phyloP scores from a whole-genome alignment of 1,139 yeast genomes.

The Blastobotrys buckinghamii region DNA sequence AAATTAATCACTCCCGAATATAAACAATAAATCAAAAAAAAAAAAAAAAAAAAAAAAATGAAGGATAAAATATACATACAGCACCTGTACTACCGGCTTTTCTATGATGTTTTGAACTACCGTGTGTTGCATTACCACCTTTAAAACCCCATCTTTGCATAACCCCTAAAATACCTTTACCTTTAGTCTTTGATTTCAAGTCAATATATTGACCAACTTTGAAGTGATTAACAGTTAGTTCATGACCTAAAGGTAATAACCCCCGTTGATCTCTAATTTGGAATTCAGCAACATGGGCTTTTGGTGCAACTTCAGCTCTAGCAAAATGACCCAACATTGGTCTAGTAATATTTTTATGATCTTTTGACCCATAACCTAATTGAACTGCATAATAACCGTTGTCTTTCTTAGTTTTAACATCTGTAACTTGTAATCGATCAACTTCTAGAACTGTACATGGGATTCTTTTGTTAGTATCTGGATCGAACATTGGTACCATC shows the following conservation, averaged over 20 bases:
- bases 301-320: constrained; percentile 80
- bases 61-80: not conserved
- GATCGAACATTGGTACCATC: constrained; percentile 76
- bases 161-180: constrained; percentile 98
- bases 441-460: constrained; percentile 74
- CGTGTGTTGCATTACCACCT: constrained; percentile 92
- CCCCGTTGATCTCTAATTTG: constrained; percentile 63
- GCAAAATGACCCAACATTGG: constrained; percentile 74
- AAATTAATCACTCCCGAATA: too few relatives aligned
- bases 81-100: constrained; percentile 96
- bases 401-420: constrained; percentile 57
- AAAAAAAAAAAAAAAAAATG: too few relatives aligned
- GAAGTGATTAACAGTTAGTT: constrained; percentile 77
- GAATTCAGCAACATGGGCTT: constrained; percentile 68
- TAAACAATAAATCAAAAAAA: too few relatives aligned
- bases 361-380: constrained; percentile 76
- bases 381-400: constrained; percentile 85
- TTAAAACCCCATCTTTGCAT: constrained; percentile 93
- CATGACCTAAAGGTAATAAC: constrained; percentile 70
- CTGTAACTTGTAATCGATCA: constrained; percentile 80
- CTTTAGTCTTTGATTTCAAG: constrained; percentile 71
- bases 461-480: constrained; percentile 61
- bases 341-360: constrained; percentile 55
- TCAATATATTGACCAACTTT: constrained; percentile 81
- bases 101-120: constrained; percentile 92